Evolutionary conservation across 2,329 filamentous ascomycete genomes (phyloP), one percentile per base, ranked within the genome.

Genomic region (Aspergillus hiratsukae): DNA sequence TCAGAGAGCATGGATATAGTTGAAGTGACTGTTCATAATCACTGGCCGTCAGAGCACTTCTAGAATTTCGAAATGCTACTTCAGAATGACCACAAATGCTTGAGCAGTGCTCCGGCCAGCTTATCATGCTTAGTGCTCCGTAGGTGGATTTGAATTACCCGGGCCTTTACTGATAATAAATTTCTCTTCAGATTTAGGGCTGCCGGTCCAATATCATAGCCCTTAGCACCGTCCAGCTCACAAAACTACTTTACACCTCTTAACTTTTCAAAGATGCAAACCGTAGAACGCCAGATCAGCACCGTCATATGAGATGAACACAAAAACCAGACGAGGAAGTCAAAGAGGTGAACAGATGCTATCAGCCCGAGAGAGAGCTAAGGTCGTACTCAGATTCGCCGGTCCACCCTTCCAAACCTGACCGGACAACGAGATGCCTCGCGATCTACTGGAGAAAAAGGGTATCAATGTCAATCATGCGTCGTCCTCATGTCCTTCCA

Each of bases 401-500:
- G 8, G n/a, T 45, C 31, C 31, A 37, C 31, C 31, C 31, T 17
- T 17, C 14, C 14, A 17, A 37, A 17, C 5, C 31, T 37, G 31
- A 37, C 31, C 31, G 31, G 31, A 14, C 41, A 52, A 51, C 25
- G 27, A 48, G 51, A 28, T 9, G 31, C 6, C 31, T 17, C 31
- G 14, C 14, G 14, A 37, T 37, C 31, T 14, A 37, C 6, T 37
- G 14, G 31, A 37, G 31, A 59, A 53, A 66, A 58, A 65, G 66
- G 66, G 66, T 67, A 68, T 69, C 63, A 64, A 66, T 61, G 62
- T 68, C 64, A 63, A 68, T 60, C 61, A 61, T 58, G 50, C 31
- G 51, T 46, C 52, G 54, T 57, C 54, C 52, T 54, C 48, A 21
- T 53, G 56, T 53, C 46, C 57, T 57, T 54, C 49, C 52, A 52